These are phyloP conservation scores for Voacanga thouarsii DNA, from an alignment of 257 asterid species.

Conservation along the genomic window DNA sequence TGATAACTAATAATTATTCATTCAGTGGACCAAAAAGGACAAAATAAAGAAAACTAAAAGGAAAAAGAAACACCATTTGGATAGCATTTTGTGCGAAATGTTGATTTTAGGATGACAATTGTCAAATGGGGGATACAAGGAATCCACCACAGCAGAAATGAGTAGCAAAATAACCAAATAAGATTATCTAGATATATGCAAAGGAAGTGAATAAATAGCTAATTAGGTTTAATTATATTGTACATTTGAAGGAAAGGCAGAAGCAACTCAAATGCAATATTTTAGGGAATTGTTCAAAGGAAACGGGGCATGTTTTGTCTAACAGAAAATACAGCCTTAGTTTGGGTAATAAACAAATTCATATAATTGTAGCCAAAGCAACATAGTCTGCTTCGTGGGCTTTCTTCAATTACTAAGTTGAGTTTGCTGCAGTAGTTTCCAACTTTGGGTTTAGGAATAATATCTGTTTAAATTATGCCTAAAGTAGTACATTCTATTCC, in stretches of 20 bases:
- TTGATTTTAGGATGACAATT: neutral
- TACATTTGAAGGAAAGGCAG: neutral
- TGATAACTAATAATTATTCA: conserved; percentile 5
- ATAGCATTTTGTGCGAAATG: neutral
- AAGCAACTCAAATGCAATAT: neutral
- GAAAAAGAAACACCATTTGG: neutral
- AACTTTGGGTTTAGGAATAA: neutral
- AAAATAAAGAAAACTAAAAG: neutral
- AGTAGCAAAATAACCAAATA: neutral
- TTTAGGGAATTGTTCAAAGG: neutral
- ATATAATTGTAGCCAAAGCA: neutral
- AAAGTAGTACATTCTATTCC: neutral
- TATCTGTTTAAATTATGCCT: neutral
- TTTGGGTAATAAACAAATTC: neutral
- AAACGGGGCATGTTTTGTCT: neutral
- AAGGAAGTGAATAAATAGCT: neutral
- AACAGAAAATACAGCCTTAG: neutral
- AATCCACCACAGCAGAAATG: neutral
- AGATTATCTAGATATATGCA: neutral
- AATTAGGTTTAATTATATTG: neutral
- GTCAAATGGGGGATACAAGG: neutral
- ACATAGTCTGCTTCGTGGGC: neutral
- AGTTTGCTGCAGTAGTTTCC: neutral
- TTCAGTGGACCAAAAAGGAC: neutral
- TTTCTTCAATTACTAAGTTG: neutral